These are phyloP conservation scores for Setaria viridis DNA, from an alignment of 202 grass and related monocot genomes.

Conservation along the genomic window DNA sequence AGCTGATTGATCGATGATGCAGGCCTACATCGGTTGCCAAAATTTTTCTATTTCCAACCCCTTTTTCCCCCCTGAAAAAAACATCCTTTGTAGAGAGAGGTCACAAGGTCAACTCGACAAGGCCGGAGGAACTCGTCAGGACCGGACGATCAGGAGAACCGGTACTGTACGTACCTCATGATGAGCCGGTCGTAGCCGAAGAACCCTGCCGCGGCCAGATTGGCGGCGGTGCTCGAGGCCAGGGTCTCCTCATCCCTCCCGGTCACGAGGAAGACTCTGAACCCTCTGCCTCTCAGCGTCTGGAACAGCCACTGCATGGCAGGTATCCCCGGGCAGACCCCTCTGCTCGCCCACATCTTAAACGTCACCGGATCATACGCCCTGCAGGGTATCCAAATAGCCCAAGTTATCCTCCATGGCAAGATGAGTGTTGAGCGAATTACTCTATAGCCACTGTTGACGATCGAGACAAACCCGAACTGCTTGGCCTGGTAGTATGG, in stretches of 20 bases:
- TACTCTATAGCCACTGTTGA: too few species aligned
- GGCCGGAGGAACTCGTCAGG: too few species aligned
- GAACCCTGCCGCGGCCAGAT: conserved; percentile 66
- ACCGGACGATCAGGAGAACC: too few species aligned
- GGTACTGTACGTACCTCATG: conserved; percentile 42
- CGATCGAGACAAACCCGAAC: conserved; percentile 56
- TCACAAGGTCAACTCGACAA: too few species aligned
- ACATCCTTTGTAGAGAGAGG: too few species aligned
- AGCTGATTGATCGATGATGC: too few species aligned
- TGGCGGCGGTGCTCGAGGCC: conserved; percentile 46
- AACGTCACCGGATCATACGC: conserved; percentile 73
- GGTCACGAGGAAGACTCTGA: conserved; percentile 66
- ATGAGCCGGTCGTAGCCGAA: conserved; percentile 73
- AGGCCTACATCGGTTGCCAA: too few species aligned
- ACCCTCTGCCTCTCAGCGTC: conserved; percentile 52
- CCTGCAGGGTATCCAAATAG: background rate
- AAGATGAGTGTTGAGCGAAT: too few species aligned
- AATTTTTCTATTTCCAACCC: too few species aligned
- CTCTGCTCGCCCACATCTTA: conserved; percentile 66
- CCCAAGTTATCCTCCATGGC: background rate
- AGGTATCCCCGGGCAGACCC: conserved; percentile 63
- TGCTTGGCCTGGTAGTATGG: conserved; percentile 66
- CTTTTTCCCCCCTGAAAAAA: too few species aligned
- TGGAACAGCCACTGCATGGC: conserved; percentile 56
- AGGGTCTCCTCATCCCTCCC: conserved; percentile 70